Evolutionary conservation across 2,329 filamentous ascomycete species (phyloP), one percentile per base, ranked within the genome.

Genomic region (Fusarium dimerum): DNA sequence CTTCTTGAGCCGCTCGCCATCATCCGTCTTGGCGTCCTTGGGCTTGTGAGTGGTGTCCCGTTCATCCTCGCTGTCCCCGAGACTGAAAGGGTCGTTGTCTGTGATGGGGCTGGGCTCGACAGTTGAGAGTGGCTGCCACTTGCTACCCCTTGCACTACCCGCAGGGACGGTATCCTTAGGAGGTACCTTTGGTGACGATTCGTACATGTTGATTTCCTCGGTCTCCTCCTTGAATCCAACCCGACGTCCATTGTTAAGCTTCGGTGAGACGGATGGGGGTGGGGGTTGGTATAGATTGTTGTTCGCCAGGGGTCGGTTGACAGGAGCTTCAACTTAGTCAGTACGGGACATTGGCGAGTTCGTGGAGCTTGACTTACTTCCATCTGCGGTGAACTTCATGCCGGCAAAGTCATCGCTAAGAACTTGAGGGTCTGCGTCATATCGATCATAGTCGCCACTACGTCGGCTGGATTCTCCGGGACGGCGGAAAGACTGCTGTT

Each of bases 31-130:
- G 59, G 69, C 68, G 29, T 79, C 76, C 66, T 81, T 80, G 53
- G 86, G 79, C 65, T 82, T 79, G 65, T 77, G 71, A 64, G 80
- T 78, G 50, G 73, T 71, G 48, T 73, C 80, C 74, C 92, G 94
- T 72, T 99, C 94, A 61, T 96, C 92, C 62, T 97, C 93, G 66
- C 91, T 96, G 64, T 97, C 93, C 6, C 94, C 94, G 13, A 99
- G 81, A 66, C 92, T 97, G 75, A 99, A 99, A 0, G 94, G 94
- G 67, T 99, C 94, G 64, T 96, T 93, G 62, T 97, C 92, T 12
- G 83, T 81, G 56, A 96, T 88, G 13, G 93, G 92, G 57, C 84
- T 87, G 1, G 92, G 91, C 45, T 95, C 59, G 13, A 97, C 85
- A 0, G 87, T 82, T 12, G 92, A 91, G 63, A 99, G 77, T 10